Conservation (phyloP, 2,329 filamentous ascomycete species). For the Hypoxylon sp. region DNA sequence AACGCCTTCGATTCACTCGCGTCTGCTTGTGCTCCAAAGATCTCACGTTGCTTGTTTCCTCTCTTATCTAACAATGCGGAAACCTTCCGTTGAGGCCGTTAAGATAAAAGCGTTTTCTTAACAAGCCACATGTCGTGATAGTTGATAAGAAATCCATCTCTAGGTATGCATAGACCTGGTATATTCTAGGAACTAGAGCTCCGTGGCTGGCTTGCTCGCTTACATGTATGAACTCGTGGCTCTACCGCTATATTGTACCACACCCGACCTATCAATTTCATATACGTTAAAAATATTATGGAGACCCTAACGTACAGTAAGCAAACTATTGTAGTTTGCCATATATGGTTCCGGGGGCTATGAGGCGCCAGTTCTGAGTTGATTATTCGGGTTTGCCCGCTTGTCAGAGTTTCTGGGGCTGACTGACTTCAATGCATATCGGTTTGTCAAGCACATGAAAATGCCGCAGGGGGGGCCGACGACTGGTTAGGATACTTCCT, state of each 20-base stretch:
- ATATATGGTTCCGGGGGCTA: neutral
- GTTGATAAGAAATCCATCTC: neutral
- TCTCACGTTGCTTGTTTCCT: slow-evolving; percentile 25
- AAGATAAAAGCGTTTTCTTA: slow-evolving; percentile 19
- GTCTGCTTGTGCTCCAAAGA: slow-evolving; percentile 15
- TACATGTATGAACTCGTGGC: neutral
- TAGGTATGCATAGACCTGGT: neutral
- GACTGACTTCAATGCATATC: slow-evolving; percentile 5
- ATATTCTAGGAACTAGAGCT: neutral
- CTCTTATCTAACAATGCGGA: neutral
- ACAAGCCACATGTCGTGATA: neutral
- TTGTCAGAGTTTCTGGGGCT: neutral
- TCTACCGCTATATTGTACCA: neutral
- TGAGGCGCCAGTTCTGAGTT: slow-evolving; percentile 4
- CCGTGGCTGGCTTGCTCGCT: neutral
- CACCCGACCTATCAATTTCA: neutral
- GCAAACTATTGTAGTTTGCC: slow-evolving; percentile 10
- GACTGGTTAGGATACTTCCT: slow-evolving; percentile 25
- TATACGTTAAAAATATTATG: neutral
- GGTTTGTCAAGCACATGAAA: slow-evolving; percentile 17
- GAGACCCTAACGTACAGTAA: slow-evolving; percentile 1
- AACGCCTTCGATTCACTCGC: slow-evolving; percentile 35
- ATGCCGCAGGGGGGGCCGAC: slow-evolving; percentile 1
- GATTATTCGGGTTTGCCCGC: slow-evolving; percentile 5
- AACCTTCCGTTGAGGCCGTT: neutral